Evolutionary conservation across 2,329 filamentous ascomycete genomes (phyloP).

Genomic region (Hypomyces perniciosus): DNA sequence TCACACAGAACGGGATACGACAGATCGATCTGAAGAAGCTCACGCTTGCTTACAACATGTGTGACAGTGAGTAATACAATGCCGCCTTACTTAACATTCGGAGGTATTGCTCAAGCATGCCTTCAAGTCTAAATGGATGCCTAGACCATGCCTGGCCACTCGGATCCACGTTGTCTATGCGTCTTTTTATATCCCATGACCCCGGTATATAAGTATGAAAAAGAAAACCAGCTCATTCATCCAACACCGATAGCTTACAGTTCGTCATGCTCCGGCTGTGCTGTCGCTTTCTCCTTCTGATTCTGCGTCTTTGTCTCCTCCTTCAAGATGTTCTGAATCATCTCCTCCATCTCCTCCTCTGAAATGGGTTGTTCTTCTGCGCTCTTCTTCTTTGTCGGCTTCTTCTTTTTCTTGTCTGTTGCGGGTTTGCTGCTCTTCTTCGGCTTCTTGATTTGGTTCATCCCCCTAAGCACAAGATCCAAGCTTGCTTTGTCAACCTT

Average conservation of each 20-base stretch:
- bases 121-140: no score
- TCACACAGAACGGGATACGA: no score
- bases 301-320: slow-evolving; percentile 21
- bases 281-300: slow-evolving; percentile 21
- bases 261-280: slow-evolving; percentile 29
- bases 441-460: slow-evolving; percentile 42
- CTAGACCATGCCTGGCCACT: neutral
- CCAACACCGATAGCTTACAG: slow-evolving; percentile 22
- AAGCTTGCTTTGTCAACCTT: slow-evolving; percentile 66
- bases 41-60: no score
- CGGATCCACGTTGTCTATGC: slow-evolving; percentile 6
- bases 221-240: neutral
- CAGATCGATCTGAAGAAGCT: no score
- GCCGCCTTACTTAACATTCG: no score
- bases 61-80: no score
- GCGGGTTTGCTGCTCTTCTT: slow-evolving; percentile 35
- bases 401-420: slow-evolving; percentile 35
- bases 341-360: slow-evolving; percentile 46
- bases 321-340: slow-evolving; percentile 33
- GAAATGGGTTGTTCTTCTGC: slow-evolving; percentile 29
- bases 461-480: slow-evolving; percentile 64
- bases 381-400: slow-evolving; percentile 32
- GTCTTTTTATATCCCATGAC: slow-evolving; percentile 1
- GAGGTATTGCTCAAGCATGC: no score
- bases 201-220: slow-evolving; percentile 5